Conservation (phyloP, 78 protist species). For the Dictyostelium capitatum region DNA sequence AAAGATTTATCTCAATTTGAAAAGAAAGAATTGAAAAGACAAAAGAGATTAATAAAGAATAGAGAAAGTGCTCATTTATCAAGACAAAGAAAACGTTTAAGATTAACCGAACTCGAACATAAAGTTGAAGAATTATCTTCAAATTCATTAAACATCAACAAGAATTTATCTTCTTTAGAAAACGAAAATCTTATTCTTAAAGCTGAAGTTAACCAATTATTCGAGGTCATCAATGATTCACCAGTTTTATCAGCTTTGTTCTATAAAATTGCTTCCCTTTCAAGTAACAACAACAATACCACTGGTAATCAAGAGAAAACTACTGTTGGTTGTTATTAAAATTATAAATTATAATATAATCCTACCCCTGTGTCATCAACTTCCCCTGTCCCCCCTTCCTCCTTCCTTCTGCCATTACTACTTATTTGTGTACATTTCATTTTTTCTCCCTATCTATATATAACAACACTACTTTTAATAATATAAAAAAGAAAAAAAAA, state of each 20-base stretch:
- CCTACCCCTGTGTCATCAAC: no score
- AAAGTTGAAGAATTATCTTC: conserved; percentile 51
- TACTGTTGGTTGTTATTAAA: not conserved
- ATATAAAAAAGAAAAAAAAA: no score
- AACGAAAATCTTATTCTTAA: conserved; percentile 59
- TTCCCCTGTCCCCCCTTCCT: no score
- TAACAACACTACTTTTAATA: no score
- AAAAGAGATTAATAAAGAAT: conserved; percentile 85
- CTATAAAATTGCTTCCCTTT: not conserved
- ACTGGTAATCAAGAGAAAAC: not conserved
- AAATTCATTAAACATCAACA: conserved; percentile 16
- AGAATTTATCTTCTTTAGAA: conserved; percentile 28
- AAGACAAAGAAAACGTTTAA: conserved; percentile 83
- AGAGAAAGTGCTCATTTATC: conserved; percentile 85
- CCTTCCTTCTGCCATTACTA: no score
- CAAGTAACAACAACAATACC: not conserved
- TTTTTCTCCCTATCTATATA: no score
- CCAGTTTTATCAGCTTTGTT: conserved; percentile 46
- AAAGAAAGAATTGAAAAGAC: conserved; percentile 75
- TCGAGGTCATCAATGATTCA: conserved; percentile 65
- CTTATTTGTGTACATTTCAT: no score
- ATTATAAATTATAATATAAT: no score
- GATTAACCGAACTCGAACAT: conserved; percentile 69
- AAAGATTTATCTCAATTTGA: conserved; percentile 6
- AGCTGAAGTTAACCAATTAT: conserved; percentile 61